Evolutionary conservation across 2,329 filamentous ascomycete genomes (phyloP), one percentile per base, ranked within the genome.

Genomic region (Lecanicillium sp.): DNA sequence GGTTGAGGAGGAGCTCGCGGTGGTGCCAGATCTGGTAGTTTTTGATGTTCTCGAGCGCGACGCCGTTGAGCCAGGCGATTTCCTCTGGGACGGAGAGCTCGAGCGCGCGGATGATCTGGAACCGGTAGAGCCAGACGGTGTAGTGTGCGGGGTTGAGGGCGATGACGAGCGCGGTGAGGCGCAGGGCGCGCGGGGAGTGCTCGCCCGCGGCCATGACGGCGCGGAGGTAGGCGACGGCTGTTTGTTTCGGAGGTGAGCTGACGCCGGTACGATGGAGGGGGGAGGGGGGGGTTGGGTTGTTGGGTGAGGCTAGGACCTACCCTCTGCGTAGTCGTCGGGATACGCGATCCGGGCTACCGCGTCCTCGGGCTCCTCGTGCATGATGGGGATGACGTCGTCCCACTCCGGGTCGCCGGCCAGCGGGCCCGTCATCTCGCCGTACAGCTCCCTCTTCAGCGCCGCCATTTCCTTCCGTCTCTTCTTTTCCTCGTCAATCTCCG

Each of bases 11-110:
- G n/a, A 83, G 70, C 64, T 84, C 80, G 21, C 81, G 76, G 59
- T 84, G 81, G 63, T 85, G 81, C 87, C 93, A 98, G 66, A 98
- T 98, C 69, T 98, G 93, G 71, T 98, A 98, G 71, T 97, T 98
- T 68, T 98, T 98, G 60, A 94, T 82, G 64, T 95, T 85, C 49
- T 80, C 75, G 44, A 95, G 73, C 10, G 91, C 87, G 23, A 93
- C 82, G 10, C 81, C 73, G 67, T 96, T 94, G 44, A 98, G 75
- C 90, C 91, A 98, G 36, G 73, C 70, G 39, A 96, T 74, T 66
- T 98, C 93, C 51, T 84, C 76, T 2, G 73, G 67, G 37, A 93
- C 71, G 47, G 83, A 71, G 40, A 84, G 75, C 40, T 78, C 66
- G 21, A 95, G 73, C 3, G 79, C 74, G 54, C 84, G 78, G 41